A percentile compares a stretch with the other conserved stretches of the same genome.
phyloP scores from a whole-genome alignment of 2,329 filamentous ascomycete species.

The Cercospora sp. region DNA sequence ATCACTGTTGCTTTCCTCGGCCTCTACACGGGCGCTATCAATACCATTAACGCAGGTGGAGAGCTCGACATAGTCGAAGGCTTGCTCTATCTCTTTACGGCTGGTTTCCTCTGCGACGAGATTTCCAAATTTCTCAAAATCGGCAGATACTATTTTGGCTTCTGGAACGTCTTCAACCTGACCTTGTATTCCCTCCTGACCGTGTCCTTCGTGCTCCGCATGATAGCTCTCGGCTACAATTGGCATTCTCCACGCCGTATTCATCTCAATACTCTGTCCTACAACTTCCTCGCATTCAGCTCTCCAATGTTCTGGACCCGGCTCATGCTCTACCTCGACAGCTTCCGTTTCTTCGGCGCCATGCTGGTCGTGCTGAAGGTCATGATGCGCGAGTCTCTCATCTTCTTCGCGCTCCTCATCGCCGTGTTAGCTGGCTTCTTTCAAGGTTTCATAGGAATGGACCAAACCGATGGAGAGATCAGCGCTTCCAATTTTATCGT shows the following conservation, averaged over 20 bases:
- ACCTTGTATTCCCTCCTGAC: slow-evolving; percentile 76
- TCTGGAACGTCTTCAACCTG: slow-evolving; percentile 96
- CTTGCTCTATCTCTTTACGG: slow-evolving; percentile 84
- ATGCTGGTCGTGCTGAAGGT: slow-evolving; percentile 94
- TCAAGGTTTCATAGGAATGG: slow-evolving; percentile 90
- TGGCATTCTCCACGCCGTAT: slow-evolving; percentile 46
- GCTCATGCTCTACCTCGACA: slow-evolving; percentile 87
- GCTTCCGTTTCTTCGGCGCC: slow-evolving; percentile 90
- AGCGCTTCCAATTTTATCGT: slow-evolving; percentile 69
- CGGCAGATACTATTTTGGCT: slow-evolving; percentile 84
- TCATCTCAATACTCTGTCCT: slow-evolving; percentile 77
- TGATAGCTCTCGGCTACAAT: slow-evolving; percentile 71
- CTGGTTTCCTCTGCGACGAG: slow-evolving; percentile 89
- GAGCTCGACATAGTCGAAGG: slow-evolving; percentile 82
- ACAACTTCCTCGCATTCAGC: slow-evolving; percentile 90
- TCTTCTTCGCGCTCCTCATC: slow-evolving; percentile 89
- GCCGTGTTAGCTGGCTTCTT: slow-evolving; percentile 85
- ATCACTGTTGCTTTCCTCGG: slow-evolving; percentile 80
- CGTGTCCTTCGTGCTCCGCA: slow-evolving; percentile 74
- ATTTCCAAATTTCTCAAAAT: slow-evolving; percentile 89
- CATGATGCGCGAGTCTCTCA: slow-evolving; percentile 69
- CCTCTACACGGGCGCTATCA: slow-evolving; percentile 88
- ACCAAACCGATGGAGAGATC: slow-evolving; percentile 70
- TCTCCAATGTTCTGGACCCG: slow-evolving; percentile 98
- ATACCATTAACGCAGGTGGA: slow-evolving; percentile 79